Evolutionary conservation across 1,284 basidiomycete genomes (phyloP), one percentile per base, ranked within the genome.

Genomic region (Rugosomyces carneus): DNA sequence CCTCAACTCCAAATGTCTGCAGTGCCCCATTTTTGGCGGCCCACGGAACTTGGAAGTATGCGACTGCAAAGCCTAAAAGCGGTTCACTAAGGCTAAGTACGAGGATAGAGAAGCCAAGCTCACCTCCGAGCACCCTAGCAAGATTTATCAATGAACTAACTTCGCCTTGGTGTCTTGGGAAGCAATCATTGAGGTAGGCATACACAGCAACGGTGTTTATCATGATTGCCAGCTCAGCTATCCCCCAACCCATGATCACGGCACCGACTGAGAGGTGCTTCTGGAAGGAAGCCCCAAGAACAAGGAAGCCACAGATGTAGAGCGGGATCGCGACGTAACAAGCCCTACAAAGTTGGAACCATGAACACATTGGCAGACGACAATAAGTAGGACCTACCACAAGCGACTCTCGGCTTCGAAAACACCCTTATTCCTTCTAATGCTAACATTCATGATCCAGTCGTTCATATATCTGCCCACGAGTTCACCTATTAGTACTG

Each of bases 371-470:
- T 4, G 21, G 21, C 3, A 23, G 21, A 23, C 3, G 21, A 23
- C 7, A 23, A 23, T 23, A 23, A 23, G 21, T 23, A 23, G 21
- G 7, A 4, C 21, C 21, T 52, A 82, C 84, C 84, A 84, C 4
- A 85, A 66, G 34, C 84, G 79, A 53, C 63, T 74, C 59, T 87
- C 84, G 2, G 85, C 80, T 52, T 81, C 76, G 61, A 87, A 87
- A 26, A 88, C 78, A 52, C 84, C 84, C 0, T 71, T 67, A 59
- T 85, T 82, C 16, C 76, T 66, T 37, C 71, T 67, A 53, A 84
- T 76, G 40, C 67, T 71, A 20, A 61, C 40, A 50, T 73, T 74
- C 70, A 79, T 77, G 36, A 85, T 75, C 68, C 71, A 79, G 48
- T 88, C 84, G 53, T 88, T 86, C 51, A 71, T 57, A 56, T 75